phyloP scores from a whole-genome alignment of 306 rosid genomes.

The Sicyos edulis region DNA sequence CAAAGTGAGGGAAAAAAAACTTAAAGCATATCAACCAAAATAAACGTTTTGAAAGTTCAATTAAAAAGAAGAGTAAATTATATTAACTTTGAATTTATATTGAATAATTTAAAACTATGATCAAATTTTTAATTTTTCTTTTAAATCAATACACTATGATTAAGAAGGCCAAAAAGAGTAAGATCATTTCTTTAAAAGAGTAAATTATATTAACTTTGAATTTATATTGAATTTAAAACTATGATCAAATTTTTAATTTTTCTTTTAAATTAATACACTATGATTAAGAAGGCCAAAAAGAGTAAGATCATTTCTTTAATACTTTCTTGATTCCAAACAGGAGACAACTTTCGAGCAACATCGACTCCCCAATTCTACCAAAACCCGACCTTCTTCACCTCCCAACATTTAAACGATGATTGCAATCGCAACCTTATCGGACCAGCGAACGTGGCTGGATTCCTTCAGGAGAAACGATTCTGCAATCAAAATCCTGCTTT shows the following conservation, averaged over 20 bases:
- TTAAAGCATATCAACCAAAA: too few species aligned
- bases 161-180: too few species aligned
- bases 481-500: constrained; percentile 34
- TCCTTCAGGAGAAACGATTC: constrained; percentile 44
- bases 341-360: neutral
- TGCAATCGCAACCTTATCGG: neutral
- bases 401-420: neutral
- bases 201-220: neutral
- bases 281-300: too few species aligned
- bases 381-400: neutral
- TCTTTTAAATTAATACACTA: too few species aligned
- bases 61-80: too few species aligned
- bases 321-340: neutral
- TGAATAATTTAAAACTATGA: too few species aligned
- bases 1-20: too few species aligned
- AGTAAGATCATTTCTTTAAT: neutral
- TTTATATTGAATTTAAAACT: too few species aligned
- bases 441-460: constrained; percentile 20
- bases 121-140: too few species aligned
- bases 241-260: too few species aligned
- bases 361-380: neutral
- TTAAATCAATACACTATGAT: too few species aligned
- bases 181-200: neutral
- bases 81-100: neutral
- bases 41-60: too few species aligned